Evolutionary conservation across 306 rosid genomes (phyloP).

Genomic region (Vicia sativa): DNA sequence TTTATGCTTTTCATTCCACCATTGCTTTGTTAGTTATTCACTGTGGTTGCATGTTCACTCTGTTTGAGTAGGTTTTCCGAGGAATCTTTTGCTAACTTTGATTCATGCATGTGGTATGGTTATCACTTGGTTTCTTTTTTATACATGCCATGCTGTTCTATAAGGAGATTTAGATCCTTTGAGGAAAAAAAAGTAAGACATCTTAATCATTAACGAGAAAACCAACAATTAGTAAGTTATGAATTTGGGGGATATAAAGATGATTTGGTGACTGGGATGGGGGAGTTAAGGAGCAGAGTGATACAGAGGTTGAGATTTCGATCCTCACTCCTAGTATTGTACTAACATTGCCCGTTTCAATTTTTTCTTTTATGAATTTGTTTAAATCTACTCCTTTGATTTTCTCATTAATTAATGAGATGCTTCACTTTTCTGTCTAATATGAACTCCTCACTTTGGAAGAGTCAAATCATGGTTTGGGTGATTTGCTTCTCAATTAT

Average conservation of each 20-base stretch:
- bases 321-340: background rate
- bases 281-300: background rate
- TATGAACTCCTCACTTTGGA: constrained; percentile 1
- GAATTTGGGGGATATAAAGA: constrained; percentile 7
- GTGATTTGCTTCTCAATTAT: constrained; percentile 25
- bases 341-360: background rate
- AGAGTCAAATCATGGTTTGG: constrained; percentile 25
- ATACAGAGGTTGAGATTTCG: background rate
- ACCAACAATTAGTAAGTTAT: background rate
- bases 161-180: background rate
- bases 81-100: background rate
- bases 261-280: background rate
- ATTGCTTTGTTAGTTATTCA: no score
- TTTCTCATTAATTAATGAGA: background rate
- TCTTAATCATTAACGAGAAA: background rate
- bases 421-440: constrained; percentile 7
- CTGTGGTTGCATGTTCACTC: no score
- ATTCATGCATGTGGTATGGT: background rate
- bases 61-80: background rate
- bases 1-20: no score
- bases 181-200: background rate
- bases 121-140: background rate
- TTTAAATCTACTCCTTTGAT: background rate
- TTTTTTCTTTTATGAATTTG: background rate
- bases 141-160: background rate